Evolutionary conservation across 805 yeast genomes (phyloP), one percentile per base, ranked within the genome.

Genomic region (Grigorovia yakushimaensis): DNA sequence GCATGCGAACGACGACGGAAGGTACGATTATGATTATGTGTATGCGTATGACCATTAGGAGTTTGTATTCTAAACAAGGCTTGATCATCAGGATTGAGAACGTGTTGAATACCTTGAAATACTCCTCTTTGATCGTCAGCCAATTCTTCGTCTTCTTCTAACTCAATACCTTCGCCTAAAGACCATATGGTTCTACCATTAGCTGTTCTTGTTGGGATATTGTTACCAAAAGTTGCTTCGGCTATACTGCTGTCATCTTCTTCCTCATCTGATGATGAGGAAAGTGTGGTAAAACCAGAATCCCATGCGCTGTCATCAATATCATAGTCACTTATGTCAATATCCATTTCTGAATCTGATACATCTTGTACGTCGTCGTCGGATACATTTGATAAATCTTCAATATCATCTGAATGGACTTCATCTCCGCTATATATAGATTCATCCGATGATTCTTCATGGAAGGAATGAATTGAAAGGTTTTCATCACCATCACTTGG

Each of bases 291-390:
- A 8, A 66, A 55, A 0, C 66, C 67, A 3, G 67, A 62, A 45
- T 67, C 70, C 64, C 66, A 64, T 39, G 59, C 66, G 1, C 66
- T 59, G 22, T 60, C 67, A 22, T 58, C 68, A 10, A 65, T 66
- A 40, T 65, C 62, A 48, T 59, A 58, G 24, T 66, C 70, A 46
- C 58, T 59, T 22, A 58, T 46, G 22, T 65, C 72, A 39, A 59
- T 62, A 11, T 63, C 64, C 30, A 65, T 55, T 20, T 60, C 71
- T 5, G 68, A 63, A 6, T 56, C 65, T 36, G 58, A 61, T 4
- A 17, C 6, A 15, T 17, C 17, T n/a, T n/a, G 7, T 7, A 17
- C 11, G 5, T 33, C n/a, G 15, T 33, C 37, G 17, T 15, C 37
- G 7, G 33, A 4, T 10, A 27, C 13, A 27, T 27, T 10, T 10